Base-by-base conservation (phyloP, 441 rosid genomes). In the Theobroma grandiflorum region DNA sequence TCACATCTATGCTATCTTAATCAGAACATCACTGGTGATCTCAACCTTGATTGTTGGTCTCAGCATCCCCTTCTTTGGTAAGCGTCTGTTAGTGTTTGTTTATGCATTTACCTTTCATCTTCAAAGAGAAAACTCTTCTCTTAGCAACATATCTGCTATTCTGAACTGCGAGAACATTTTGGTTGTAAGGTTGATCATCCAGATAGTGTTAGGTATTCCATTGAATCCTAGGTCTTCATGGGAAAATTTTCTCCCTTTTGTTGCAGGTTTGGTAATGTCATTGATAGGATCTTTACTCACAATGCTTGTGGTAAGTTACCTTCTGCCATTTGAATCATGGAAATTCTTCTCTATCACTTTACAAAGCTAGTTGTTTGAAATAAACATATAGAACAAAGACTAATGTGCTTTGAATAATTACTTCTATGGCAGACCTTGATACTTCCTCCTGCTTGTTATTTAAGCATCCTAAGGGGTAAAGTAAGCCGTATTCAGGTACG, bases 241-340 rank as follows among this genome's bases (percentile, higher is more conserved):
- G 3, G 3, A 4, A 9, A 69, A 50, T 2, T 38, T 67, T 73
- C 8, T 55, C 65, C 20, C 35, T 50, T n/a, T 74, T 68, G 42
- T 81, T 77, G 66, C 88, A 96, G 99, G 98, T 53, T 89, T 94
- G 78, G 93, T 94, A 62, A 89, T 96, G 98, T 94, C 99, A 45
- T 73, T 96, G 80, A 93, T 96, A 43, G 98, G 99, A 88, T 96
- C 99, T 49, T 85, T 93, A 74, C 93, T 96, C 84, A 91, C 98
- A 72, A 94, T 96, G 99, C 95, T 96, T 77, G 94, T 96, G 78
- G 99, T 93, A 87, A 86, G 98, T 86, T 64, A 45, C 43, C 74
- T 58, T 31, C 45, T 47, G 43, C 73, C 66, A 20, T 42, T 18
- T 9, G 3, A 45, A 9, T 33, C 74, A 2, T 47, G 20, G 20